Base-by-base conservation (phyloP, 371 early-diverging fungal genomes). In the Lichtheimia ornata region DNA sequence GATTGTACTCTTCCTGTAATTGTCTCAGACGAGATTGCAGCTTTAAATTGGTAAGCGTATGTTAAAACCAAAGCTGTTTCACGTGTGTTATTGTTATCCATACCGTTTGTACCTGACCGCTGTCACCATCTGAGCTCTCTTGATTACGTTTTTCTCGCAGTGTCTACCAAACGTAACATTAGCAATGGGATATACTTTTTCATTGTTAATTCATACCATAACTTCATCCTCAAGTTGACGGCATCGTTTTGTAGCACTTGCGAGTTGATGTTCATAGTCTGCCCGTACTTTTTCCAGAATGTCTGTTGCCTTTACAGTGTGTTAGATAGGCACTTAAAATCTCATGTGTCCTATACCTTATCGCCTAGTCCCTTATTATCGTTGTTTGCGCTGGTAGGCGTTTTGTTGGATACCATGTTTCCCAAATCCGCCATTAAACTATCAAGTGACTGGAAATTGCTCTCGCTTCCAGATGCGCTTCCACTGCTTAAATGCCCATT, bases 371-470 rank as follows among this genome's bases (percentile, higher is more conserved):
- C 53, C 18, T 30, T 24, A 53, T 53, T 30, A 20, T 28, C 50
- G 43, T 45, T 22, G 43, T 43, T 56, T n/a, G 28, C 24, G 18
- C 44, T 40, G 24, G 65, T 47, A 17, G 47, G 47, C 47, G 47
- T 62, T 35, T 65, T 73, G 50, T 53, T 53, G 53, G 52, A 35
- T 24, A 91, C 78, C 86, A 91, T 88, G 62, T 83, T 83, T 7
- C 91, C 92, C 15, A 94, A 66, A 67, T 93, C 93, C 9, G 89
- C 88, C 94, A 94, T 94, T 45, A 94, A 72, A 61, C 86, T 88
- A 67, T 94, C 93, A 56, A 92, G 65, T 3, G 87, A 86, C 15
- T 85, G 76, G 64, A 83, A 84, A 55, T 86, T 84, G 52, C 78
- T 76, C 11, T 70, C 71, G 14, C 72, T 71, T 20, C 70, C 67